phyloP scores from a whole-genome alignment of 768 basidiomycete genomes.

The Harrya chromipes region DNA sequence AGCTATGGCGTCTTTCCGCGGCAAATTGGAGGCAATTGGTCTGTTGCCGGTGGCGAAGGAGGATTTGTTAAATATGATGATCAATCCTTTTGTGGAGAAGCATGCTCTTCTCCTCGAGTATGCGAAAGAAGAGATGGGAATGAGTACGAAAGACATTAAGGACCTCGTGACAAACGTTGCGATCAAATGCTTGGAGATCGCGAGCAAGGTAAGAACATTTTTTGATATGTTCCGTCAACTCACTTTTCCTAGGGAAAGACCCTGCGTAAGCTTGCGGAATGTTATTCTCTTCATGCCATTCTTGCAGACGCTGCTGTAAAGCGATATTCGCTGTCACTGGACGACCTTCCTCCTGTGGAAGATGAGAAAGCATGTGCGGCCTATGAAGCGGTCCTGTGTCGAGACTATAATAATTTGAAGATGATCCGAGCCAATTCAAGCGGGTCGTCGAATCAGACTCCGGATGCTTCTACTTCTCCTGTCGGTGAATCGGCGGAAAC shows the following conservation, averaged over 20 bases:
- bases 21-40: conserved; percentile 53
- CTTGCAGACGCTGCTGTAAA: conserved; percentile 47
- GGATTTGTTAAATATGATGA: conserved; percentile 60
- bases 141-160: conserved; percentile 41
- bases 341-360: conserved; percentile 54
- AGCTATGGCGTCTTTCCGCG: conserved; percentile 35
- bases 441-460: conserved; percentile 11
- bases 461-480: conserved; percentile 1
- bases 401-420: conserved; percentile 44
- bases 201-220: conserved; percentile 41
- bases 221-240: conserved; percentile 6
- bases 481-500: conserved; percentile 10
- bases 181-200: conserved; percentile 54
- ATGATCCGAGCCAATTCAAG: conserved; percentile 21
- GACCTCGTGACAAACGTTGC: conserved; percentile 58
- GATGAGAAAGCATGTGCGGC: conserved; percentile 42
- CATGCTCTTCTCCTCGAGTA: conserved; percentile 51
- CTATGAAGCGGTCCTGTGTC: conserved; percentile 53
- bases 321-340: conserved; percentile 50
- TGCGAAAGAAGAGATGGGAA: conserved; percentile 40
- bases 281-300: conserved; percentile 41
- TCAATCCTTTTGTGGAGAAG: conserved; percentile 69
- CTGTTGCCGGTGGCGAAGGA: conserved; percentile 53
- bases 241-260: conserved; percentile 55
- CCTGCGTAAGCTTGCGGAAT: conserved; percentile 53